These are phyloP conservation scores for Epichloe sylvatica DNA, from an alignment of 2,329 filamentous ascomycete genomes.

Conservation along the genomic window DNA sequence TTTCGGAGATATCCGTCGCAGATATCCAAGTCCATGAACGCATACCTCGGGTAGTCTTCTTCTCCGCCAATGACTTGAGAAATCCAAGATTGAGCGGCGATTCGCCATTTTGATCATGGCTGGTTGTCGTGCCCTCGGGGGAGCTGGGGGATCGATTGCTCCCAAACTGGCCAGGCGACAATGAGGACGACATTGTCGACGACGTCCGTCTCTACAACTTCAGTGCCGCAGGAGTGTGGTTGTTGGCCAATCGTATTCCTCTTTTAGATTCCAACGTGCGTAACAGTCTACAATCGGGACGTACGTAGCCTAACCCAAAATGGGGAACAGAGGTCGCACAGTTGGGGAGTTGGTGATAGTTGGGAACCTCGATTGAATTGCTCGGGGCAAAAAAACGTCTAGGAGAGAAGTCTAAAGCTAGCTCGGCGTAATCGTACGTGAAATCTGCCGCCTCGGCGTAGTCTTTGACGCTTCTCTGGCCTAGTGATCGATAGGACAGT, in stretches of 20 bases:
- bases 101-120: conserved; percentile 25
- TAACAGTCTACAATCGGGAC: not conserved
- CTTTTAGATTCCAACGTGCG: not conserved
- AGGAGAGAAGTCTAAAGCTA: not conserved
- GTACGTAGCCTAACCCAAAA: not conserved
- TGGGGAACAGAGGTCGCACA: not conserved
- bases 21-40: not conserved
- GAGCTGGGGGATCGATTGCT: conserved; percentile 13
- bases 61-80: conserved; percentile 55
- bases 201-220: not conserved
- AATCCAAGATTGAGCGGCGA: conserved; percentile 42
- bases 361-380: not conserved
- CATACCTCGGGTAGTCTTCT: conserved; percentile 63
- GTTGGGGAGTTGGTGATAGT: not conserved
- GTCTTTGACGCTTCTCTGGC: not conserved
- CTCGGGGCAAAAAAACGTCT: not conserved
- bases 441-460: not conserved
- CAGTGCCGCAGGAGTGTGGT: not conserved
- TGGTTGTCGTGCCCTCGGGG: conserved; percentile 13
- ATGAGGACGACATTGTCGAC: conserved; percentile 22
- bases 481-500: not conserved
- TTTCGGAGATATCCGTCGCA: not conserved
- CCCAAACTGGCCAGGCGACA: conserved; percentile 27
- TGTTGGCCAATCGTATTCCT: not conserved
- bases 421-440: not conserved